A percentile compares a stretch with the other conserved stretches of the same genome.
Evolutionary conservation across 1,139 yeast species (phyloP).

Genomic region (Taphrina deformans): DNA sequence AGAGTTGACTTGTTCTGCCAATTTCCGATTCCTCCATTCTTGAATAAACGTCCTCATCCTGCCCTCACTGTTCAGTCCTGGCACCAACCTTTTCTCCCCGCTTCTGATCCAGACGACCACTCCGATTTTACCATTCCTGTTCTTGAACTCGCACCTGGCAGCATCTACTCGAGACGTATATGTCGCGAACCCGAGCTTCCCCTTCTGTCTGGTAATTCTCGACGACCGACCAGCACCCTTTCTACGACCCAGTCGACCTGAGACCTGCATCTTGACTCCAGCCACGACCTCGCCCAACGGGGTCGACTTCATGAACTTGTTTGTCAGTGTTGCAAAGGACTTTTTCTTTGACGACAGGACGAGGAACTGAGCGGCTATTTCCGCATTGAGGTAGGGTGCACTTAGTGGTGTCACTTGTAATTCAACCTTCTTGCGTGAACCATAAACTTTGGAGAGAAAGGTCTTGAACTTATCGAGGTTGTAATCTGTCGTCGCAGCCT

Average conservation of each 20-base stretch:
- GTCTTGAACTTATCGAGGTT: slow-evolving; percentile 29
- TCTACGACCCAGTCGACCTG: slow-evolving; percentile 27
- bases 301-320: slow-evolving; percentile 23
- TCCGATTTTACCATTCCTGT: slow-evolving; percentile 31
- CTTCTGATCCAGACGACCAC: slow-evolving; percentile 32
- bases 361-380: slow-evolving; percentile 27
- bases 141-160: slow-evolving; percentile 29
- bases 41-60: slow-evolving; percentile 28
- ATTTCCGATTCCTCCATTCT: slow-evolving; percentile 20
- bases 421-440: slow-evolving; percentile 18
- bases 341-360: slow-evolving; percentile 29
- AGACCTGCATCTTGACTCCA: slow-evolving; percentile 29
- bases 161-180: slow-evolving; percentile 31
- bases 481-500: slow-evolving; percentile 23
- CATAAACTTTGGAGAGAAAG: slow-evolving; percentile 20
- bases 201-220: slow-evolving; percentile 27
- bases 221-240: slow-evolving; percentile 32
- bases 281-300: slow-evolving; percentile 28
- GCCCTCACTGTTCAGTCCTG: slow-evolving; percentile 18
- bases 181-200: slow-evolving; percentile 27
- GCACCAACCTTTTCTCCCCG: slow-evolving; percentile 24
- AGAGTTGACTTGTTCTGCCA: neutral
- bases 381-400: slow-evolving; percentile 33
- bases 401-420: slow-evolving; percentile 29
- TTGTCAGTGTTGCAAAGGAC: slow-evolving; percentile 24